Evolutionary conservation across 148 eudicot species (phyloP).

Genomic region (Camellia japonica): DNA sequence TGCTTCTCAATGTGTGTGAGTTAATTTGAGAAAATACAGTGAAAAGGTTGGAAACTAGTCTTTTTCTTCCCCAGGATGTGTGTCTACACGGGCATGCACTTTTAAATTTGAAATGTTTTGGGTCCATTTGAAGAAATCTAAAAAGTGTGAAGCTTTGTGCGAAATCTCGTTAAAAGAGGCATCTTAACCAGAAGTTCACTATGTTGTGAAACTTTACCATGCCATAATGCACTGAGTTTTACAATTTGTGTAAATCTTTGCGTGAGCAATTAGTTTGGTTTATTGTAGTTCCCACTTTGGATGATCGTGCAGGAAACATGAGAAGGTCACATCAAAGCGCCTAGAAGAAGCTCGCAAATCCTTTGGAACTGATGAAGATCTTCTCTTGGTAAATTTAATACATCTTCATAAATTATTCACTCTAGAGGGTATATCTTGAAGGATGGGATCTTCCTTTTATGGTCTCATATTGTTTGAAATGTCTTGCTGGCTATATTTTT

Average conservation of each 20-base stretch:
- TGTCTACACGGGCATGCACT: background rate
- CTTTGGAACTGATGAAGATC: conserved; percentile 96
- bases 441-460: background rate
- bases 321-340: conserved; percentile 57
- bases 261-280: background rate
- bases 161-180: background rate
- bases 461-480: background rate
- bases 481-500: background rate
- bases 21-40: background rate
- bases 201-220: background rate
- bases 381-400: conserved; percentile 61
- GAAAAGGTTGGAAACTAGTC: background rate
- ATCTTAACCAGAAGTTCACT: conserved; percentile 6
- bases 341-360: conserved; percentile 87
- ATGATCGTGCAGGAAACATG: conserved; percentile 57
- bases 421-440: background rate
- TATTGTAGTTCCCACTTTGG: background rate
- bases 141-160: background rate
- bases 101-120: background rate
- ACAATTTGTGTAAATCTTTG: background rate
- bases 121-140: background rate
- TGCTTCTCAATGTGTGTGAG: background rate
- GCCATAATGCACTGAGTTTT: background rate
- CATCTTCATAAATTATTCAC: conserved; percentile 4
- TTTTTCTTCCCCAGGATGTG: background rate